These are phyloP conservation scores for Tephrocybe sp. DNA, from an alignment of 768 basidiomycete species.

Conservation along the genomic window DNA sequence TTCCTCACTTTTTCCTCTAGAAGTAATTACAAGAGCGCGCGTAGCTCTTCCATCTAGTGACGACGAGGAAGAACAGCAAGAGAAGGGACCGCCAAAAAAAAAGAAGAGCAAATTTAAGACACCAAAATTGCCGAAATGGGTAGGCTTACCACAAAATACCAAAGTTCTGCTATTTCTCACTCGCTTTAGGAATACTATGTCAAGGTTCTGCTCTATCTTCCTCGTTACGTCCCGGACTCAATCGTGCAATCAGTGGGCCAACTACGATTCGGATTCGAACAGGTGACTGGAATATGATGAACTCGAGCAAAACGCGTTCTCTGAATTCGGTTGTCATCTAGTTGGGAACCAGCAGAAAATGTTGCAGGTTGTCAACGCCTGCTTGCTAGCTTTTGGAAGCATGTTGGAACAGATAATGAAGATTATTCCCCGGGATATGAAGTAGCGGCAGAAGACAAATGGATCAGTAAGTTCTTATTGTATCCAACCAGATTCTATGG, in stretches of 20 bases:
- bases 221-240: not conserved
- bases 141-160: slow-evolving; percentile 24
- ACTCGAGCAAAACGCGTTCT: not conserved
- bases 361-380: slow-evolving; percentile 56
- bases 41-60: slow-evolving; percentile 30
- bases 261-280: slow-evolving; percentile 53
- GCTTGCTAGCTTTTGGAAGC: slow-evolving; percentile 60
- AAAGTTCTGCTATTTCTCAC: not conserved
- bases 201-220: slow-evolving; percentile 43
- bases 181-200: slow-evolving; percentile 58
- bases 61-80: slow-evolving; percentile 15
- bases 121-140: slow-evolving; percentile 46
- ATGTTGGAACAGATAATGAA: slow-evolving; percentile 53
- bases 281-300: slow-evolving; percentile 37
- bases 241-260: slow-evolving; percentile 56
- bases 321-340: slow-evolving; percentile 23
- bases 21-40: slow-evolving; percentile 60
- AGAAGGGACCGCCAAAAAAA: slow-evolving; percentile 11
- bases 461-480: slow-evolving; percentile 51
- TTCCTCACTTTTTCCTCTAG: slow-evolving; percentile 27
- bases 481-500: slow-evolving; percentile 1
- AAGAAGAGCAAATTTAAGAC: slow-evolving; percentile 19
- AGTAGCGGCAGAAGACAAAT: slow-evolving; percentile 40
- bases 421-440: slow-evolving; percentile 51
- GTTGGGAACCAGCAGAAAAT: slow-evolving; percentile 71